Conservation (phyloP, 805 yeast genomes). For the Ogataea saltuana region DNA sequence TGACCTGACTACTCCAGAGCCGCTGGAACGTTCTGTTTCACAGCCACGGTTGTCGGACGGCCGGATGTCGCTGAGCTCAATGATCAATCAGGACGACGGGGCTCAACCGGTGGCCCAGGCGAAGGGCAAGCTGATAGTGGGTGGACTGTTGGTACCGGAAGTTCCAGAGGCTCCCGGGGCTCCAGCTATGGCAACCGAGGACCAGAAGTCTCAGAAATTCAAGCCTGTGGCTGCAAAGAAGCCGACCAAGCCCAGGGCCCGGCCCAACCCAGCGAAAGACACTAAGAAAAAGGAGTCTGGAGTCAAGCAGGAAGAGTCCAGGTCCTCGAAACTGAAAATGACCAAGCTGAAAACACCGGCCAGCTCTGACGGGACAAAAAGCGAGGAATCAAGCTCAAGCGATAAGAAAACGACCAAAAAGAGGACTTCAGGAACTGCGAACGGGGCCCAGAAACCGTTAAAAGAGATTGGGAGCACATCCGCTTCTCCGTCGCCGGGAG, state of each 20-base stretch:
- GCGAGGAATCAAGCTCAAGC: too few species aligned
- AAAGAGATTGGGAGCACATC: too few species aligned
- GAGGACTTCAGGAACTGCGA: neutral
- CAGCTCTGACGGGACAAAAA: too few species aligned
- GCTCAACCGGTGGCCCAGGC: neutral
- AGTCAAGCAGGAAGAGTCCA: neutral
- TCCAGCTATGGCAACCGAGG: conserved; percentile 4
- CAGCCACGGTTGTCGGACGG: too few species aligned
- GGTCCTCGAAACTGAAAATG: neutral
- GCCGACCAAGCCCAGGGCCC: conserved; percentile 8
- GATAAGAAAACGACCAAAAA: too few species aligned
- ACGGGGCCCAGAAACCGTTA: too few species aligned
- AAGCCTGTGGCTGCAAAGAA: conserved; percentile 8
- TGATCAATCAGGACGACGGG: conserved; percentile 27
- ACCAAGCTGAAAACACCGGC: neutral
- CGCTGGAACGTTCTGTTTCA: too few species aligned
- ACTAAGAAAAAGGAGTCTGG: conserved; percentile 7
- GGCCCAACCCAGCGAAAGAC: neutral
- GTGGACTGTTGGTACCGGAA: conserved; percentile 18
- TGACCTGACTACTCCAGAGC: conserved; percentile 3
- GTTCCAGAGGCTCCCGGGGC: neutral
- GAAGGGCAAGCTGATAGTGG: conserved; percentile 15
- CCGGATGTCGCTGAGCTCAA: conserved; percentile 29
- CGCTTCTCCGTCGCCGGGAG: too few species aligned
- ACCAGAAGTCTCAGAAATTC: neutral